Conservation (phyloP, 2,329 filamentous ascomycete genomes). For the Hypoxylon sp. region DNA sequence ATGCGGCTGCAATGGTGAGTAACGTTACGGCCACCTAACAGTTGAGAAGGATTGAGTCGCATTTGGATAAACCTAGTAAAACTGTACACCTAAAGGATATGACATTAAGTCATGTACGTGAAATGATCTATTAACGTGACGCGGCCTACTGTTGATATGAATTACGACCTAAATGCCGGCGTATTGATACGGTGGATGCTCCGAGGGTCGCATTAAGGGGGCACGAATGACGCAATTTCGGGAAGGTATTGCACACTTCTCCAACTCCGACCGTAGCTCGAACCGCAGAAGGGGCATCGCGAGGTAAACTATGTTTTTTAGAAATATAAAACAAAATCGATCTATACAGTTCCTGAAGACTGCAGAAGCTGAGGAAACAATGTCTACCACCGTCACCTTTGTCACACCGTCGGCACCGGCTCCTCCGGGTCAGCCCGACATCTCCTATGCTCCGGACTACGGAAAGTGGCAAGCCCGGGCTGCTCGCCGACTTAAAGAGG, state of each 20-base stretch:
- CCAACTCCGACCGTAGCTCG: conserved; percentile 9
- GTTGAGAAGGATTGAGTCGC: too few relatives aligned
- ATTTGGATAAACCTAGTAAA: not conserved
- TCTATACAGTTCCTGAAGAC: not conserved
- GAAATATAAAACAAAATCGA: not conserved
- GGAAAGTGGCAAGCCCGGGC: conserved; percentile 68
- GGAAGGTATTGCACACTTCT: conserved; percentile 41
- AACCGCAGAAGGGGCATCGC: not conserved
- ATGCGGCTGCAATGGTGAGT: too few relatives aligned
- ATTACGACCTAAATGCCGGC: not conserved
- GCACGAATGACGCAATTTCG: conserved; percentile 49
- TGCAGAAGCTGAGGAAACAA: not conserved
- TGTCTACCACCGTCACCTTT: conserved; percentile 46
- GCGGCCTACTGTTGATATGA: not conserved
- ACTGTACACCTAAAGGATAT: not conserved
- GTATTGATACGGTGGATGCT: not conserved
- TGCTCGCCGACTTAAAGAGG: conserved; percentile 61
- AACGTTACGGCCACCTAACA: too few relatives aligned
- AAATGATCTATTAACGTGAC: not conserved
- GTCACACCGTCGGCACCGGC: conserved; percentile 46
- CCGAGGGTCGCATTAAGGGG: conserved; percentile 26
- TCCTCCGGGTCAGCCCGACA: conserved; percentile 69
- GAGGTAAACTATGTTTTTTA: too few relatives aligned
- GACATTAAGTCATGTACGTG: not conserved
- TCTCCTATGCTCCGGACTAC: conserved; percentile 69